Evolutionary conservation across 192 early-diverging fungal genomes (phyloP), one percentile per base, ranked within the genome.

Genomic region (Cetraspora pellucida): DNA sequence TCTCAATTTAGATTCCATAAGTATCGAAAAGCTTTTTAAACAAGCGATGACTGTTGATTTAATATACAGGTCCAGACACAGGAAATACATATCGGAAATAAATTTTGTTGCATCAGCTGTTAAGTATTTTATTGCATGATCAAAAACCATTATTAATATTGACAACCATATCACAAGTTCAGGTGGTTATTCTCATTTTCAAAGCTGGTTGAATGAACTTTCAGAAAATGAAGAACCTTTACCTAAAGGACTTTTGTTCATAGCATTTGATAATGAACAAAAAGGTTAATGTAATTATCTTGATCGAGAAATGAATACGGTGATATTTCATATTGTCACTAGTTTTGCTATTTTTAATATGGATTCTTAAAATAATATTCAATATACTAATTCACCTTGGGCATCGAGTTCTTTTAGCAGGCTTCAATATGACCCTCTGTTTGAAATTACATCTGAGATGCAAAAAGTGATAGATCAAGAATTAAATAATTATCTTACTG

Each of bases 191-290:
- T n/a, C n/a, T n/a, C 17, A 31, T 72, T 72, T 13, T 21, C 3
- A 54, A 57, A 23, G 21, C 31, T 23, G 27, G 7, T 31, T 21
- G 54, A n/a, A 28, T 30, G 52, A 30, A 72, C 31, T 72, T 9
- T 25, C 70, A 54, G 30, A 72, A 37, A 3, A n/a, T 3, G 27
- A 57, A 37, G 49, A 72, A 28, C 13, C 52, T 16, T 43, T 72
- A 28, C 50, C 0, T 72, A n/a, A n/a, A n/a, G n/a, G n/a, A n/a
- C n/a, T n/a, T n/a, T n/a, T n/a, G n/a, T n/a, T n/a, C n/a, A n/a
- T n/a, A n/a, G n/a, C n/a, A n/a, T n/a, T 72, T 72, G 70, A 72
- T 37, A 72, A 72, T 72, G 70, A 72, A 57, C 54, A 72, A 31
- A 72, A 31, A 57, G 52, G 54, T 17, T 28, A 72, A 57, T 30